phyloP scores from a whole-genome alignment of 768 basidiomycete genomes.

The Leccinum incarnatum region DNA sequence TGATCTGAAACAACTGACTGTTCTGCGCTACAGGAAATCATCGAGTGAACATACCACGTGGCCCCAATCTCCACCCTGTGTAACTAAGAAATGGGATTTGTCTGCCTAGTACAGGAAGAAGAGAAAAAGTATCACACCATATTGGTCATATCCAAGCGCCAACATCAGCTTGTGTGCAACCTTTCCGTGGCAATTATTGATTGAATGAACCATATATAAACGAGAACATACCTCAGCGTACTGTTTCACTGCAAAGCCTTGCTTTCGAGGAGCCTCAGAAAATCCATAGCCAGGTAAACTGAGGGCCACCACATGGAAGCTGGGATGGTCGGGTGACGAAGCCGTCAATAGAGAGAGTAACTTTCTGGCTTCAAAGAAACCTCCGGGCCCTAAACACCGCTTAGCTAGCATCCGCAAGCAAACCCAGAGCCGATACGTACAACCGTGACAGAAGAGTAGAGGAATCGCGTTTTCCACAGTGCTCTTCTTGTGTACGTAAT shows the following conservation, averaged over 20 bases:
- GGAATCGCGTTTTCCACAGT: conserved; percentile 45
- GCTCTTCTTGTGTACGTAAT: conserved; percentile 59
- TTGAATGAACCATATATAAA: too few relatives aligned
- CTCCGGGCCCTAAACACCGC: conserved; percentile 50
- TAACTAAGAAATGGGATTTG: conserved; percentile 30
- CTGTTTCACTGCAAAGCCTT: conserved; percentile 47
- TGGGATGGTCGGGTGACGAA: conserved; percentile 42
- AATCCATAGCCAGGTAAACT: conserved; percentile 64
- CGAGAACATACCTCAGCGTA: conserved; percentile 50
- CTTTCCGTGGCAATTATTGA: too few relatives aligned
- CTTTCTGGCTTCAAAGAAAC: conserved; percentile 48
- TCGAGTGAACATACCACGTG: conserved; percentile 24
- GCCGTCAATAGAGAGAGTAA: conserved; percentile 51
- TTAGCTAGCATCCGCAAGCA: not conserved
- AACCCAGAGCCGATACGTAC: conserved; percentile 27
- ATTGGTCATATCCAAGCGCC: conserved; percentile 47
- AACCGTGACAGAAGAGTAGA: conserved; percentile 61
- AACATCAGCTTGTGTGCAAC: conserved; percentile 50
- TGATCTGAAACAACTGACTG: conserved; percentile 30
- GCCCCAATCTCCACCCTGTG: conserved; percentile 53
- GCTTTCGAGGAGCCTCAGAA: conserved; percentile 52
- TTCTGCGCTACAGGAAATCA: not conserved
- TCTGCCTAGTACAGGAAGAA: not conserved
- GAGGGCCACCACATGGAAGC: conserved; percentile 60
- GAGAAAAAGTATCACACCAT: conserved; percentile 31